phyloP scores from a whole-genome alignment of 495 filamentous ascomycete species.

The Ascobolus immersus region DNA sequence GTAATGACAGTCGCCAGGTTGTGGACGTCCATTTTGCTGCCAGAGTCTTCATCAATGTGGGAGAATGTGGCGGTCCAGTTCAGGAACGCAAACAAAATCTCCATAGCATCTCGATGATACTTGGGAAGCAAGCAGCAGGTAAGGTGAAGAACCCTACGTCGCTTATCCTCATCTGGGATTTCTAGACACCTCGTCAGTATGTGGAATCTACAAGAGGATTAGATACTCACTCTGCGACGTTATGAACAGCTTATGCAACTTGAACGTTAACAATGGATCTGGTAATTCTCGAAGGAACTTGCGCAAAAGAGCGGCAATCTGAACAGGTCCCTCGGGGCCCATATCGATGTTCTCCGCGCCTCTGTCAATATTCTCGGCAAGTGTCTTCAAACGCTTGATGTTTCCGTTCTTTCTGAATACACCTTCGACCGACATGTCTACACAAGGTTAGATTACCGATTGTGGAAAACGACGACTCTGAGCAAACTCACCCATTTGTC shows the following conservation, averaged over 20 bases:
- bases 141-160: slow-evolving; percentile 64
- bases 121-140: slow-evolving; percentile 87
- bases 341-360: slow-evolving; percentile 61
- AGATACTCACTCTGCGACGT: slow-evolving; percentile 49
- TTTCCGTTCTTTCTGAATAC: slow-evolving; percentile 99
- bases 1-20: slow-evolving; percentile 97
- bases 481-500: slow-evolving; percentile 40
- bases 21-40: slow-evolving; percentile 97
- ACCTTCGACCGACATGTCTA: slow-evolving; percentile 88
- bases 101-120: slow-evolving; percentile 73
- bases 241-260: slow-evolving; percentile 76
- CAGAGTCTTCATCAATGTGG: slow-evolving; percentile 71
- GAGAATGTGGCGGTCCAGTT: slow-evolving; percentile 96
- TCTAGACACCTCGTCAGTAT: slow-evolving; percentile 25
- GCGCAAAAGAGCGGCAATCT: slow-evolving; percentile 82
- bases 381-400: slow-evolving; percentile 65
- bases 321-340: slow-evolving; percentile 61
- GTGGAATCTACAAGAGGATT: background rate
- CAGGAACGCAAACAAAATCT: slow-evolving; percentile 87
- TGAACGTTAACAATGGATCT: slow-evolving; percentile 83
- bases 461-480: background rate
- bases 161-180: slow-evolving; percentile 60
- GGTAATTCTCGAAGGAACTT: slow-evolving; percentile 88
- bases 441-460: background rate
- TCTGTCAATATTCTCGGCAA: slow-evolving; percentile 56